These are phyloP conservation scores for Helicostylum pulchrum DNA, from an alignment of 192 early-diverging fungal species.

Conservation along the genomic window DNA sequence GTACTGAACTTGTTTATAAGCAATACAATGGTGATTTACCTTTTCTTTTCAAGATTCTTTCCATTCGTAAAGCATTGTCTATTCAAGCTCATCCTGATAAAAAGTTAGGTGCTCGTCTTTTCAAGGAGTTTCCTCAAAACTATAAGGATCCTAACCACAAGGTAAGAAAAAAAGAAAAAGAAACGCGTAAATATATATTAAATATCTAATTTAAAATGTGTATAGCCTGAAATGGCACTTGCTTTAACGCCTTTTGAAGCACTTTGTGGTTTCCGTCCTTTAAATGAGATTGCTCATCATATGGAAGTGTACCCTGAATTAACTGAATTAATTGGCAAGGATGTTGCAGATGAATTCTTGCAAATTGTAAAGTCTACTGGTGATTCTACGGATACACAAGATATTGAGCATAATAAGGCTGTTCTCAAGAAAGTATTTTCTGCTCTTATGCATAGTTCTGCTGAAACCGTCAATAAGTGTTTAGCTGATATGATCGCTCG, in stretches of 20 bases:
- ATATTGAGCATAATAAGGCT: constrained; percentile 35
- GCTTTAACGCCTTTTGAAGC: constrained; percentile 94
- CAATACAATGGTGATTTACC: constrained; percentile 80
- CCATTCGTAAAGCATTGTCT: constrained; percentile 84
- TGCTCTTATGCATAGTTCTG: constrained; percentile 54
- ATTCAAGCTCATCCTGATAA: constrained; percentile 99
- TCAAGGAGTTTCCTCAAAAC: constrained; percentile 65
- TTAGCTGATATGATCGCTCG: constrained; percentile 57
- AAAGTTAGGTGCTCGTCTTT: constrained; percentile 69
- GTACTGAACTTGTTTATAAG: constrained; percentile 51
- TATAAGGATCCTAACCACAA: constrained; percentile 73
- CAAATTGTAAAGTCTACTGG: constrained; percentile 40
- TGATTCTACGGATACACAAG: constrained; percentile 30
- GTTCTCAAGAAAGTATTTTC: constrained; percentile 55
- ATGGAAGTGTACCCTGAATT: constrained; percentile 81
- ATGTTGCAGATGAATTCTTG: constrained; percentile 44
- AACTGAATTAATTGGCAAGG: constrained; percentile 56
- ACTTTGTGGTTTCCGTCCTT: constrained; percentile 87
- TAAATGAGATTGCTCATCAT: constrained; percentile 68
- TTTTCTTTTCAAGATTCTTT: constrained; percentile 97
- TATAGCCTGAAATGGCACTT: constrained; percentile 96
- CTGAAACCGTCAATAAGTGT: constrained; percentile 46
- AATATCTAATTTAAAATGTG: not conserved
- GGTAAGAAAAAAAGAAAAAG: constrained; percentile 16
- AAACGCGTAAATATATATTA: not conserved